Conservation (phyloP, 805 yeast genomes). For the Yarrowia phangngaensis region DNA sequence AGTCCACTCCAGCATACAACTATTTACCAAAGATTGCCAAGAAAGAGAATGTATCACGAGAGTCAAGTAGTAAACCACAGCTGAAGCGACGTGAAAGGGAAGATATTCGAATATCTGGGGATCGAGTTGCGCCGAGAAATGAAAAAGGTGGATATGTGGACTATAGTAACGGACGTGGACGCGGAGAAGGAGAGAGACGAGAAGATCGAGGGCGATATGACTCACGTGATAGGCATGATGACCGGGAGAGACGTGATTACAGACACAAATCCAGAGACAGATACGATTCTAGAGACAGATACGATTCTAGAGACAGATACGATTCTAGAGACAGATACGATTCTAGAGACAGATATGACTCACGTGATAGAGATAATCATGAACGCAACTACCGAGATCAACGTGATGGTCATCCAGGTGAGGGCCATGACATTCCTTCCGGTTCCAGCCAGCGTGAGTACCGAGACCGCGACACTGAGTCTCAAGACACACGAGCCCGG, state of each 20-base stretch:
- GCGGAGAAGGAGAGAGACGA: background rate
- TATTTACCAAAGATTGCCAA: conserved; percentile 14
- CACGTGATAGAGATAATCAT: background rate
- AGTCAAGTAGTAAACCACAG: conserved; percentile 1
- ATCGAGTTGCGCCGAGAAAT: conserved; percentile 2
- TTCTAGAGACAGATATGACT: background rate
- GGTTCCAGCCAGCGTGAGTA: background rate
- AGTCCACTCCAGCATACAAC: conserved; percentile 14
- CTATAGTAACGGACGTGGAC: conserved; percentile 1
- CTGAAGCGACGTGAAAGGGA: conserved; percentile 19
- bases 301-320: no score
- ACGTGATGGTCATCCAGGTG: no score
- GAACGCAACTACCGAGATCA: background rate
- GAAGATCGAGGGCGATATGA: no score
- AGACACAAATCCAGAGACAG: no score
- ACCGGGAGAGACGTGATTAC: no score
- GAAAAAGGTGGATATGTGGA: conserved; percentile 7
- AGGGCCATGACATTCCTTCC: no score
- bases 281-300: no score
- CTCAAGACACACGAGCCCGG: background rate
- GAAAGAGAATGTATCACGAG: conserved; percentile 3
- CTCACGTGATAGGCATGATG: no score
- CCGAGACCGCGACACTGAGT: background rate
- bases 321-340: no score
- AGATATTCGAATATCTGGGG: conserved; percentile 8